Evolutionary conservation across 176 grass and related monocot species (phyloP), one percentile per base, ranked within the genome.

Genomic region (Carex myosuroides): DNA sequence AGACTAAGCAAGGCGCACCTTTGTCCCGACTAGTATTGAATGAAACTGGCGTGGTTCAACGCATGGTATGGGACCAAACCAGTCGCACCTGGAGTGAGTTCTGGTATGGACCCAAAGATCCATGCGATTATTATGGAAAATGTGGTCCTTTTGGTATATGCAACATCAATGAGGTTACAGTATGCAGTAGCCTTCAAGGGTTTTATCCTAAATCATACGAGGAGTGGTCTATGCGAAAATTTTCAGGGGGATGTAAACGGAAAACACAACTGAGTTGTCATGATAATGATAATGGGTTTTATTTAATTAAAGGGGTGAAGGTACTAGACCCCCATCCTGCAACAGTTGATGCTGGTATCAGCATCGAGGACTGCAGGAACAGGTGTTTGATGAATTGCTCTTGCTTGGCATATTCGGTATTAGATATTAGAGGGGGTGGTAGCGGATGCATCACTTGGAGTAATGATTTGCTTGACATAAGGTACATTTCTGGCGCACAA

Each of bases 141-240:
- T 94, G 92, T 54, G 92, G 92, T 48, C 84, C 84, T 2, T 90
- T 86, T 81, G 84, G 90, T 37, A 83, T 90, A 50, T 94, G 92
- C 82, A 59, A 85, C 62, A 82, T 39, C 1, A 85, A 42, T 32
- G 63, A 85, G 37, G 79, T 84, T 65, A 6, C 63, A 7, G 44
- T 85, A 2, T 94, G 92, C 81, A 6, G 24, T 58, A 92, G 90
- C 64, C 21, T 74, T 16, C 16, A 33, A 18, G 88, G 92, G 1
- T 94, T 87, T 72, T 0, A 10, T 2, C 50, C 71, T 2, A 29
- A 76, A 57, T 89, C 78, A 52, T 13, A 26, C 13, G 35, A 54
- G 12, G 70, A 85, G 64, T 89, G 92, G 89, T 82, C 74, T 74
- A 75, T 94, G 87, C 52, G 92, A 39, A 89, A 94, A 62, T 87